phyloP scores from a whole-genome alignment of 495 filamentous ascomycete genomes.

The Jackrogersella multiformis region DNA sequence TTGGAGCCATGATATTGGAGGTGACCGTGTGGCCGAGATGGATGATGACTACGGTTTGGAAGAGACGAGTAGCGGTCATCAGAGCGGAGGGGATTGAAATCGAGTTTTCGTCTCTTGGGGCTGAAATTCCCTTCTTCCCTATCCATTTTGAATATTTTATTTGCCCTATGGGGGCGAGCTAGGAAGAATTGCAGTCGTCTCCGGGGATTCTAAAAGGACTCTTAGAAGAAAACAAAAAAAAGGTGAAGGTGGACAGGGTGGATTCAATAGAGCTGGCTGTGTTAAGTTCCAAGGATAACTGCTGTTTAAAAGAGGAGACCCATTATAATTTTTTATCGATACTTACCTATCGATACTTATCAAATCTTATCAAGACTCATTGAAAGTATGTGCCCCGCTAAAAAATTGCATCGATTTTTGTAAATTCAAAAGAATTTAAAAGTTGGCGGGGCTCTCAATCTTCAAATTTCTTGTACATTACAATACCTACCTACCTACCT shows the following conservation, averaged over 20 bases:
- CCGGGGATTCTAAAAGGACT: background rate
- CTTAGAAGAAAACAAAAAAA: slow-evolving; percentile 24
- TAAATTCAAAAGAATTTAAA: slow-evolving; percentile 38
- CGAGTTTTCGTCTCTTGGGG: slow-evolving; percentile 69
- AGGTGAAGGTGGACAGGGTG: slow-evolving; percentile 2
- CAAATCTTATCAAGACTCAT: slow-evolving; percentile 27
- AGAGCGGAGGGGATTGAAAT: slow-evolving; percentile 64
- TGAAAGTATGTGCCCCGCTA: slow-evolving; percentile 45
- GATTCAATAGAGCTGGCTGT: too few species aligned
- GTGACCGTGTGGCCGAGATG: slow-evolving; percentile 48
- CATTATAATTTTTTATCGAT: background rate
- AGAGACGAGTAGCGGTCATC: slow-evolving; percentile 67
- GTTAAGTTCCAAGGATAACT: too few species aligned
- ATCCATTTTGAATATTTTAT: slow-evolving; percentile 39
- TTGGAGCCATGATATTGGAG: slow-evolving; percentile 45
- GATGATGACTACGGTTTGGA: slow-evolving; percentile 56
- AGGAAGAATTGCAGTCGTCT: background rate
- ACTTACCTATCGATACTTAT: slow-evolving; percentile 6
- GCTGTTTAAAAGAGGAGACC: too few species aligned
- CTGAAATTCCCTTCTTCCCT: slow-evolving; percentile 59
- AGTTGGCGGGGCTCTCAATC: slow-evolving; percentile 40
- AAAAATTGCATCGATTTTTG: slow-evolving; percentile 38
- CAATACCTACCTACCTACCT: background rate
- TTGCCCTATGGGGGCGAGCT: background rate
- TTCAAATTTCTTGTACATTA: slow-evolving; percentile 1